phyloP scores from a whole-genome alignment of 495 filamentous ascomycete genomes.

The Penicillium ochrochloron region DNA sequence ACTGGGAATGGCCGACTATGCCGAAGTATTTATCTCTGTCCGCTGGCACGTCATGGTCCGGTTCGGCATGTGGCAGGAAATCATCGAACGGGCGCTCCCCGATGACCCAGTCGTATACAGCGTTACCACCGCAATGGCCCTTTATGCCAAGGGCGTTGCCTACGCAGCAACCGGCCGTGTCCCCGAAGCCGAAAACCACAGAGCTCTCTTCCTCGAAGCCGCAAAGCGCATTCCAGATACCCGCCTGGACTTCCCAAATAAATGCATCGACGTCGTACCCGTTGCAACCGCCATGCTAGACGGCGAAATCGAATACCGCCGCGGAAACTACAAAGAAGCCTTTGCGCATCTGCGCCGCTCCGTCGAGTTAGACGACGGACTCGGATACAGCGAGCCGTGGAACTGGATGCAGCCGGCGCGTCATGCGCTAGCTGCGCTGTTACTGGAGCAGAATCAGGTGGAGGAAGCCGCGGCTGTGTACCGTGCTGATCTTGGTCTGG shows the following conservation, averaged over 20 bases:
- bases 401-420: conserved; percentile 71
- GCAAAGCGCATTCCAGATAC: conserved; percentile 45
- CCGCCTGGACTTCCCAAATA: conserved; percentile 64
- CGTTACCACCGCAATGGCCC: conserved; percentile 59
- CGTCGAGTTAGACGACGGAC: conserved; percentile 56
- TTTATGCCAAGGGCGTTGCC: conserved; percentile 67
- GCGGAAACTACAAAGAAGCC: conserved; percentile 54
- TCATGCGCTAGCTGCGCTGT: conserved; percentile 67
- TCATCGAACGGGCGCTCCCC: conserved; percentile 52
- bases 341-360: conserved; percentile 57
- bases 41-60: conserved; percentile 65
- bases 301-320: conserved; percentile 68
- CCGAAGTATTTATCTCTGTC: conserved; percentile 64
- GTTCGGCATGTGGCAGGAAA: conserved; percentile 66
- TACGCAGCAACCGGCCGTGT: conserved; percentile 57
- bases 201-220: conserved; percentile 49
- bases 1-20: conserved; percentile 71
- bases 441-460: conserved; percentile 63
- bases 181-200: conserved; percentile 48
- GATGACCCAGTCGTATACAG: conserved; percentile 58
- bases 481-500: conserved; percentile 63
- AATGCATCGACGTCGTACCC: conserved; percentile 56
- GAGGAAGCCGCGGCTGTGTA: conserved; percentile 61
- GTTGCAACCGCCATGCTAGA: conserved; percentile 66
- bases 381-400: conserved; percentile 72